These are phyloP conservation scores for Silene vulgaris DNA, from an alignment of 179 eudicot species.

Conservation along the genomic window DNA sequence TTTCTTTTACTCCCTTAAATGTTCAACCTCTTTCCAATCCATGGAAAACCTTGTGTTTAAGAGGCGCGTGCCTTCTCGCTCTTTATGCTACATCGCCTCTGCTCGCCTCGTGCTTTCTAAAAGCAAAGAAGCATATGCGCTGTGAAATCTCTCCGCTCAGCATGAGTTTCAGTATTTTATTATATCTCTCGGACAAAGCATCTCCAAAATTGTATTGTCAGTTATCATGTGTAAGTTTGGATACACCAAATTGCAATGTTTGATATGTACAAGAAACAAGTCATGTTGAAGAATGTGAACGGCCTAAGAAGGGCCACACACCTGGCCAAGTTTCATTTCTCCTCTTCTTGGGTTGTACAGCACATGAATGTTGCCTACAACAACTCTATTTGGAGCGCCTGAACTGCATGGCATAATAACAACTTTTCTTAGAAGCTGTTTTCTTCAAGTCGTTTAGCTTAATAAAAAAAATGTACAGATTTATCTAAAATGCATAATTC, in stretches of 20 bases:
- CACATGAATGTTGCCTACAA: conserved; percentile 87
- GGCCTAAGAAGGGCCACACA: conserved; percentile 24
- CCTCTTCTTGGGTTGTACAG: conserved; percentile 95
- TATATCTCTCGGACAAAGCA: background rate
- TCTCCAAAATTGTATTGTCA: background rate
- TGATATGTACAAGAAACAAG: background rate
- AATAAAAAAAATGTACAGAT: background rate
- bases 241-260: background rate
- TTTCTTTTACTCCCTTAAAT: background rate
- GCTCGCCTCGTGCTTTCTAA: background rate
- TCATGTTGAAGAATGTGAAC: background rate
- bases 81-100: background rate
- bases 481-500: background rate
- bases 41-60: background rate
- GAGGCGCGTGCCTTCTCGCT: background rate
- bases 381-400: conserved; percentile 50
- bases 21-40: background rate
- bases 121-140: background rate
- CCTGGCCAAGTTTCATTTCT: conserved; percentile 99
- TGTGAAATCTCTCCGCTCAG: background rate
- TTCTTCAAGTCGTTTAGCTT: background rate
- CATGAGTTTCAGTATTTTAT: background rate
- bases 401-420: conserved; percentile 47
- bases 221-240: background rate
- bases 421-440: background rate